phyloP scores from a whole-genome alignment of 148 eudicot genomes.

The Amaranthus cruentus region DNA sequence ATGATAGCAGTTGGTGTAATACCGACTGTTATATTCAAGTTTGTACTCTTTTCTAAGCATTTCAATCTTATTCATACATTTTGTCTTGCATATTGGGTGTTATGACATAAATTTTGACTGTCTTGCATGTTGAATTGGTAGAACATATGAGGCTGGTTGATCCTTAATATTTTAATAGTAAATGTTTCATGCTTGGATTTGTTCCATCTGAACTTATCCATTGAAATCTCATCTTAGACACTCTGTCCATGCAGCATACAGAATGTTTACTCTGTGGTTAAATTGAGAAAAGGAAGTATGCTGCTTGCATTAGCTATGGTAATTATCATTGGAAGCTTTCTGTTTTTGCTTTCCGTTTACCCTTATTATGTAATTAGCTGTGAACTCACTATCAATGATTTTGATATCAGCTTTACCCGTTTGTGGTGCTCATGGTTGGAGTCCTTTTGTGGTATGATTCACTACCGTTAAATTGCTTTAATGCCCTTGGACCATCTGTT shows the following conservation, averaged over 20 bases:
- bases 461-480: slow-evolving; percentile 2
- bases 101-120: background rate
- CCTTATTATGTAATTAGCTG: background rate
- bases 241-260: slow-evolving; percentile 50
- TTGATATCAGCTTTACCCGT: slow-evolving; percentile 72
- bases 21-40: slow-evolving; percentile 49
- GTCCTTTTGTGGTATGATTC: slow-evolving; percentile 62
- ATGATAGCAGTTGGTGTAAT: slow-evolving; percentile 42
- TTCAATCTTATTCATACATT: background rate
- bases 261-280: slow-evolving; percentile 68
- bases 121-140: background rate
- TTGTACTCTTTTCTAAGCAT: background rate
- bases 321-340: slow-evolving; percentile 6
- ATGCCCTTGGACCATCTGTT: background rate
- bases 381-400: slow-evolving; percentile 11
- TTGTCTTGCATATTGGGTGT: background rate
- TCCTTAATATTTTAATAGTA: background rate
- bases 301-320: slow-evolving; percentile 93
- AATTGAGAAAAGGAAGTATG: slow-evolving; percentile 80
- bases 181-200: background rate
- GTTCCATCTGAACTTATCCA: background rate
- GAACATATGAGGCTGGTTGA: background rate
- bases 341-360: background rate
- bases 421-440: slow-evolving; percentile 69
- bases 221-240: slow-evolving; percentile 12